phyloP scores from a whole-genome alignment of 225 moss, liverwort and hornwort species.

The Marchantia polymorpha region DNA sequence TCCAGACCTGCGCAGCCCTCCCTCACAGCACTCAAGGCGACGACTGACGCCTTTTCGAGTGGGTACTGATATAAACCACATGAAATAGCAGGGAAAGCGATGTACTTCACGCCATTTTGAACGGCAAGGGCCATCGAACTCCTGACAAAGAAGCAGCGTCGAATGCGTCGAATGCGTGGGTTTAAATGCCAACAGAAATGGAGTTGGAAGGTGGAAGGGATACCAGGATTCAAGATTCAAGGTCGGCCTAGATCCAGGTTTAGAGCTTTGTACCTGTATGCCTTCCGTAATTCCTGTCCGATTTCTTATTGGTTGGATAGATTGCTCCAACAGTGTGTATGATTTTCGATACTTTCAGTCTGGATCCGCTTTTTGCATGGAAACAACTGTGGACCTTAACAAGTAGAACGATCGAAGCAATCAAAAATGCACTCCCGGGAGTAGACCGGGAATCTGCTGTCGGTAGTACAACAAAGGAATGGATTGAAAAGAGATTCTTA shows the following conservation, averaged over 20 bases:
- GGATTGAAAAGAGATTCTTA: background rate
- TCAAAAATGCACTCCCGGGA: background rate
- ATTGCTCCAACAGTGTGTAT: constrained; percentile 88
- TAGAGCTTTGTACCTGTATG: constrained; percentile 41
- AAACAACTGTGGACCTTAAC: background rate
- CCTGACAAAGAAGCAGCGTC: constrained; percentile 12
- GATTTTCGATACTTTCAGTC: constrained; percentile 54
- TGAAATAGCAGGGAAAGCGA: constrained; percentile 92
- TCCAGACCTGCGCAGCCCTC: constrained; percentile 26
- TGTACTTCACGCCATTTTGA: constrained; percentile 49
- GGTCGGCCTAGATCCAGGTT: background rate
- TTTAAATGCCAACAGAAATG: background rate
- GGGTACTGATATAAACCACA: constrained; percentile 70
- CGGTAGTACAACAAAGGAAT: background rate
- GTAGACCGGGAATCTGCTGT: too few species aligned
- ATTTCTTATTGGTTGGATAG: constrained; percentile 28
- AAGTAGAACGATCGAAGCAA: background rate
- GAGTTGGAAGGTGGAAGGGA: background rate
- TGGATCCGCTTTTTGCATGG: constrained; percentile 52
- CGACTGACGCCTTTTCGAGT: constrained; percentile 31
- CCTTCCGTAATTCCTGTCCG: constrained; percentile 42
- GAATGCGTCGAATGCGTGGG: too few species aligned
- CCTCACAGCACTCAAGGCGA: constrained; percentile 30
- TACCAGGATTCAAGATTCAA: background rate
- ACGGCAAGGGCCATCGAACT: constrained; percentile 51